Evolutionary conservation across 768 basidiomycete species (phyloP).

Genomic region (Clitopilus hobsonii): DNA sequence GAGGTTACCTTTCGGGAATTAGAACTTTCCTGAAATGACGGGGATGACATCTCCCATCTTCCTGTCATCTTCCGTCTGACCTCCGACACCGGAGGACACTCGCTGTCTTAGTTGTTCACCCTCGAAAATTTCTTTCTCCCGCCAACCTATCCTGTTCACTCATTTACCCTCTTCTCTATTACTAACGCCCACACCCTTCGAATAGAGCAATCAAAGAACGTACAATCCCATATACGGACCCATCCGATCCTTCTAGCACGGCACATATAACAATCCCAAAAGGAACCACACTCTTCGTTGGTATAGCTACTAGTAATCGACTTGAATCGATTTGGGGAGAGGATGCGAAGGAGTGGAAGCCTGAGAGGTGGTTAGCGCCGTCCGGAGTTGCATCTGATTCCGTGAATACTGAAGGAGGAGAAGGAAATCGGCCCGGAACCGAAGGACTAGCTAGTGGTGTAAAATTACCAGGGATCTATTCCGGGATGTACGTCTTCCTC

Average conservation of each 20-base stretch:
- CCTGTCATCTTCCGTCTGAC: background rate
- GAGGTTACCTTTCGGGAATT: background rate
- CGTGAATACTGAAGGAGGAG: too few species aligned
- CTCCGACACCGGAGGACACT: too few species aligned
- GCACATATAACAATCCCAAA: conserved; percentile 35
- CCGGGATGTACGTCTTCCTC: conserved; percentile 37
- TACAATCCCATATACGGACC: conserved; percentile 31
- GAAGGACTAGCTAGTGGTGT: too few species aligned
- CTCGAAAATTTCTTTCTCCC: background rate
- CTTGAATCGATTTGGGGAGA: conserved; percentile 47
- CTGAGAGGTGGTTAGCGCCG: conserved; percentile 43
- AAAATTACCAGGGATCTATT: conserved; percentile 45
- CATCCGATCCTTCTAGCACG: conserved; percentile 16
- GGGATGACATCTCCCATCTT: background rate
- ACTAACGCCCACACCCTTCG: background rate
- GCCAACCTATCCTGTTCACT: too few species aligned
- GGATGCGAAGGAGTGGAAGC: conserved; percentile 46
- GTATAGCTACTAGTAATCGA: conserved; percentile 43
- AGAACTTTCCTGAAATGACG: background rate
- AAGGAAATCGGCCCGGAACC: too few species aligned
- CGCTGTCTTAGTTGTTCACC: too few species aligned
- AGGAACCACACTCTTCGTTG: conserved; percentile 44
- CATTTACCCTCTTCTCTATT: background rate
- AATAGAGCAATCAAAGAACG: conserved; percentile 38
- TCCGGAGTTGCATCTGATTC: too few species aligned